Percentiles rank a stretch among this genome's conserved stretches.
phyloP scores from a whole-genome alignment of 2,329 filamentous ascomycete species.

The Cladosporium oxysporum region DNA sequence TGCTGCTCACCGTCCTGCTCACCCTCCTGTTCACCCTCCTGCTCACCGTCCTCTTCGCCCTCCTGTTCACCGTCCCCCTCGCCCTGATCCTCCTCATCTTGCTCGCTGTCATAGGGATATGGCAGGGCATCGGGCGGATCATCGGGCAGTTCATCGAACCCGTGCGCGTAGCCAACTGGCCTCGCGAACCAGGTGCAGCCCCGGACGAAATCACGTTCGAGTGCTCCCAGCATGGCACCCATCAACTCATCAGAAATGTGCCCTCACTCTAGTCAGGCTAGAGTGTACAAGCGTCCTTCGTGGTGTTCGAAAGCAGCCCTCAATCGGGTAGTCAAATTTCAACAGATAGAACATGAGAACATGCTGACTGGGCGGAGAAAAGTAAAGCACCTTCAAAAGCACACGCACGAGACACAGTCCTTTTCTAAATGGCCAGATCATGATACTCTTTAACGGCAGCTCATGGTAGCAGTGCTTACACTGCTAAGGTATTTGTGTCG shows the following conservation, averaged over 20 bases:
- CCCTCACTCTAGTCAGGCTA: neutral
- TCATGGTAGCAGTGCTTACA: neutral
- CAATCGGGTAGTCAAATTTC: neutral
- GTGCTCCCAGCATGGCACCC: conserved; percentile 20
- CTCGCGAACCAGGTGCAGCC: neutral
- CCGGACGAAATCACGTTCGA: neutral
- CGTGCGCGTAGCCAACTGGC: too few relatives aligned
- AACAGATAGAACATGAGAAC: neutral
- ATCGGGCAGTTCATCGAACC: too few relatives aligned
- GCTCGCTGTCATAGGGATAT: too few relatives aligned
- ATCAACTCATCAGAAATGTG: conserved; percentile 32
- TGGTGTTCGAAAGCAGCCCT: neutral
- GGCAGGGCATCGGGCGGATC: too few relatives aligned
- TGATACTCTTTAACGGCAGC: neutral
- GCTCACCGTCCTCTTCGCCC: too few relatives aligned
- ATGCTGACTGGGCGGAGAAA: neutral
- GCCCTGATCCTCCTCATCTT: too few relatives aligned
- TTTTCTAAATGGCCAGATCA: neutral
- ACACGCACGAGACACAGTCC: neutral
- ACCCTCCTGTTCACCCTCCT: too few relatives aligned
- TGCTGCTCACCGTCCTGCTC: too few relatives aligned
- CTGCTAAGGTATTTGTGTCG: too few relatives aligned
- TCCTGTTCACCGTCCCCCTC: too few relatives aligned
- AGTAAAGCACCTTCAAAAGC: neutral
- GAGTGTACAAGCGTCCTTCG: neutral